Evolutionary conservation across 257 asterid species (phyloP), one percentile per base, ranked within the genome.

Genomic region (Solanum microdontum): DNA sequence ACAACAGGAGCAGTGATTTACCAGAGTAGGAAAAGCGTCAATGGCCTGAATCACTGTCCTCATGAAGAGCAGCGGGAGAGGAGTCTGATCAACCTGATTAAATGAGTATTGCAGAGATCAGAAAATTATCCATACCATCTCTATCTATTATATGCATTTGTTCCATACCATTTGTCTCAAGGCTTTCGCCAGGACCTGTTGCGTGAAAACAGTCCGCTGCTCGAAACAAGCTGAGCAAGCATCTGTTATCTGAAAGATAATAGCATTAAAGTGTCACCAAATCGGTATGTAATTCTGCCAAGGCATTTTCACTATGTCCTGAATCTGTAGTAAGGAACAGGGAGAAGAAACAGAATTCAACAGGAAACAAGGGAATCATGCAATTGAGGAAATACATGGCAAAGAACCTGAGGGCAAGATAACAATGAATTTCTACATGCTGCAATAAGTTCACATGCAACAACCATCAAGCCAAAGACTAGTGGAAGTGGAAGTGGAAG

Each of bases 141-240:
- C 34, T 48, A 45, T 39, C 19, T 37, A 39, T 6, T 37, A 32
- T 21, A 79, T 39, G 32, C 70, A 86, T 9, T 62, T 76, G 79
- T 40, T 86, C 58, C 91, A 72, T 95, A 97, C 99, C 99, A 97
- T 97, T 91, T 94, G 96, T 88, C 90, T 92, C 84, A 97, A 90
- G 87, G 99, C 99, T 91, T 91, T 94, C 30, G 93, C 92, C 91
- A 97, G 92, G 88, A 97, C 99, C 95, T 95, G 98, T 87, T 97
- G 99, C 4, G 99, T 97, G 87, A 97, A 97, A 84, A 97, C 99
- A n/a, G 99, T 94, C 48, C 99, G 98, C 93, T 97, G 99, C 93
- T 97, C 99, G 89, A 97, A 97, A 91, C 99, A 97, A 88, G 98
- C 99, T 58, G 99, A 93, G 91, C 99, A 97, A 88, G 94, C 98